Conservation (phyloP, 1,284 basidiomycete genomes). For the Pyrrhoderma lamaoense region DNA sequence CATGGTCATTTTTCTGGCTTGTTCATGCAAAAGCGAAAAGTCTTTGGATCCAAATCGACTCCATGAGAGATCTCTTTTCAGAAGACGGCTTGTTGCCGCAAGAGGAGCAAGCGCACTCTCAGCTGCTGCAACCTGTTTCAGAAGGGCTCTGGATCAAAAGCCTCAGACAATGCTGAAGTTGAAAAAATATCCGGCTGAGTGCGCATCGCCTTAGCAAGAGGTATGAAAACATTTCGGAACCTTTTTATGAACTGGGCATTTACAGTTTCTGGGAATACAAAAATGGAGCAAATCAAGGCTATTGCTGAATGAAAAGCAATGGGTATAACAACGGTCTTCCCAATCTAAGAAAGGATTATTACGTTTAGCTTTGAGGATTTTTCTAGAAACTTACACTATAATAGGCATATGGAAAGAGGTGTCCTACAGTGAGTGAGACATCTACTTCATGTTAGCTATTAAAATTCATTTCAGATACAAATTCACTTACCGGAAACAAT, state of each 20-base stretch:
- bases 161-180: constrained; percentile 36
- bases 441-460: constrained; percentile 30
- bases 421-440: constrained; percentile 52
- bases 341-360: constrained; percentile 24
- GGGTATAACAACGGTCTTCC: constrained; percentile 24
- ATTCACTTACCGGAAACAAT: constrained; percentile 42
- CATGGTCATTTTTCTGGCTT: constrained; percentile 43
- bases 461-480: constrained; percentile 1
- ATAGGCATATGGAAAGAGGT: constrained; percentile 59
- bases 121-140: constrained; percentile 35
- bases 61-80: constrained; percentile 59
- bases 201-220: constrained; percentile 41
- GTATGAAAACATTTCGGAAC: constrained; percentile 45
- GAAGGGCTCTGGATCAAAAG: constrained; percentile 38
- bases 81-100: constrained; percentile 45
- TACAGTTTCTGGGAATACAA: constrained; percentile 63
- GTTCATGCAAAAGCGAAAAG: constrained; percentile 45
- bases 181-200: constrained; percentile 44
- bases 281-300: constrained; percentile 26
- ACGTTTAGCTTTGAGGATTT: too few relatives aligned
- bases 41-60: constrained; percentile 57
- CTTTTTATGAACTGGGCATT: constrained; percentile 55
- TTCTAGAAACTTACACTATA: constrained; percentile 42
- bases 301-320: constrained; percentile 26
- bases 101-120: constrained; percentile 52